Evolutionary conservation across 1,139 yeast genomes (phyloP), one percentile per base, ranked within the genome.

Genomic region (Hemisphaericaspora xylofermentans): DNA sequence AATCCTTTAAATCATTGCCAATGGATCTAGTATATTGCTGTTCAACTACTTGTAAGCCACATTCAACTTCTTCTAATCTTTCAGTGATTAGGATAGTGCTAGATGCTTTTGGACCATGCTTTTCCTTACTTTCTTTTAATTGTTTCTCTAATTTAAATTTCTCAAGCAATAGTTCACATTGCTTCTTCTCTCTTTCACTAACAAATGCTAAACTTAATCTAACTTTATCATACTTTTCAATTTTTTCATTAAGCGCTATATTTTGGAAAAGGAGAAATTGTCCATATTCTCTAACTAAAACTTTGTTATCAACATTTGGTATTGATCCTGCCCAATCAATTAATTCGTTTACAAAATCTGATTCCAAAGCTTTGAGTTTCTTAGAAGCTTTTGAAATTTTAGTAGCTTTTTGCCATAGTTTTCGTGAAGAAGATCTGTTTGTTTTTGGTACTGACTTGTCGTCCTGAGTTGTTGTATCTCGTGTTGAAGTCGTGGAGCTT

Each of bases 11-110:
- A 9, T 71, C 71, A 16, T 57, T 64, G 29, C 68, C 63, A 15
- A 80, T 69, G 0, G 81, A 64, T 40, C 79, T 64, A 6, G 66
- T 60, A 39, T 71, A 66, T 51, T 80, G 85, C 27, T 66, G 69
- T 45, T 74, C 75, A 7, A 76, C 74, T 21, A 79, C 74, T 39
- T 69, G 75, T 16, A 76, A 62, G 34, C 76, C 71, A 49, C 74
- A 68, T 26, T 66, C 66, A 38, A 69, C 56, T 45, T 76, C 80
- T 51, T 80, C 84, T 27, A 79, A 52, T 36, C 65, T 64, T 50
- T 80, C 85, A 41, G 61, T 63, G 3, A 72, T 57, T 16, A 74
- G 56, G 10, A 64, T 24, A 64, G 66, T 38, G 70, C 57, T 26
- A 1, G 76, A 66, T 6, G 63, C 59, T 36, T 62, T 65, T 35